A percentile compares a stretch with the other conserved stretches of the same genome.
These are phyloP conservation scores for Suillus spraguei DNA, from an alignment of 768 basidiomycete genomes.

Conservation along the genomic window DNA sequence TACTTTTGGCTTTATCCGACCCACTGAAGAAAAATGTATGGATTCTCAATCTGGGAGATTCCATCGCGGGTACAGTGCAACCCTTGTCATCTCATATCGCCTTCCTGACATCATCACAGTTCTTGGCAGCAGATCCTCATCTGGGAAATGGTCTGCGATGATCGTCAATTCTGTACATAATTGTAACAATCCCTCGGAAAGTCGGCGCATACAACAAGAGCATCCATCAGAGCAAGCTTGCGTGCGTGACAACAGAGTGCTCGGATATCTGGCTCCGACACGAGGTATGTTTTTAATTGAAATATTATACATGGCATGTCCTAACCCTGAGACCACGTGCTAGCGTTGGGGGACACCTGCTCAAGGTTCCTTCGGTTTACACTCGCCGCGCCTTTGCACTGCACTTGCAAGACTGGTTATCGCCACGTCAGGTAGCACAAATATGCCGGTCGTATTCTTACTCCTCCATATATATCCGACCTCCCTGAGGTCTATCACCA, in stretches of 20 bases:
- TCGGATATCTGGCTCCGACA: conserved; percentile 42
- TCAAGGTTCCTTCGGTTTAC: conserved; percentile 37
- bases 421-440: conserved; percentile 18
- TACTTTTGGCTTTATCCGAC: conserved; percentile 35
- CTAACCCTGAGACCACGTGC: conserved; percentile 19
- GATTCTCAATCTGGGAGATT: conserved; percentile 39
- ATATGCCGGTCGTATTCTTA: conserved; percentile 39
- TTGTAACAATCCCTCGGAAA: conserved; percentile 29
- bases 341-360: conserved; percentile 32
- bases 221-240: conserved; percentile 34
- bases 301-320: conserved; percentile 3
- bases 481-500: conserved; percentile 43
- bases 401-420: conserved; percentile 27
- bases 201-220: conserved; percentile 30
- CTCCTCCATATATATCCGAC: conserved; percentile 49
- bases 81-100: background rate
- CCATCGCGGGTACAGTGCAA: conserved; percentile 31
- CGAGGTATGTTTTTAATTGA: conserved; percentile 29
- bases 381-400: conserved; percentile 33
- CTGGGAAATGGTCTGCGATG: conserved; percentile 24
- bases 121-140: conserved; percentile 23
- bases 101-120: conserved; percentile 19
- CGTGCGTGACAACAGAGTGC: conserved; percentile 34
- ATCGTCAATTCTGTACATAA: conserved; percentile 34
- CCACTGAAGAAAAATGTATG: conserved; percentile 31